phyloP scores from a whole-genome alignment of 352 stramenopile species.

The Peronospora destructor region DNA sequence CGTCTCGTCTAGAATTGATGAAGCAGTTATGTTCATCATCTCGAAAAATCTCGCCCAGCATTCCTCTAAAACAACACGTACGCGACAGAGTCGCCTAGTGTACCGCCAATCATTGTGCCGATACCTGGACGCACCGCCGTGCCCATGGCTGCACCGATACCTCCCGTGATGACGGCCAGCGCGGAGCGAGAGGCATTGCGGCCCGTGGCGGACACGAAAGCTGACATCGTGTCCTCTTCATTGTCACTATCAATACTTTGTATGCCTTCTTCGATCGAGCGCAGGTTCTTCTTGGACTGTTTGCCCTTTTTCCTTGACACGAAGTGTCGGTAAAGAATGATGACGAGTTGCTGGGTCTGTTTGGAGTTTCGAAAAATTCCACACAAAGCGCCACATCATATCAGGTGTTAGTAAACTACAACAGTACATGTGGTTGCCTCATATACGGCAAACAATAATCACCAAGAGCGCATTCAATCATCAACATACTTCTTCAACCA shows the following conservation, averaged over 20 bases:
- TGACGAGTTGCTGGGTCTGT: slow-evolving; percentile 59
- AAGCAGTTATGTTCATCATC: slow-evolving; percentile 14
- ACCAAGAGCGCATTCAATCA: not conserved
- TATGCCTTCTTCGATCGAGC: slow-evolving; percentile 26
- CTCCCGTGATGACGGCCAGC: slow-evolving; percentile 60
- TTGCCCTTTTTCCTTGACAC: slow-evolving; percentile 32
- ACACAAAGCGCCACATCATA: slow-evolving; percentile 2
- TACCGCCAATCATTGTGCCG: slow-evolving; percentile 72
- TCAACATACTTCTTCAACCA: slow-evolving; percentile 67
- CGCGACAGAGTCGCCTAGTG: slow-evolving; percentile 68
- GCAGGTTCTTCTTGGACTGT: slow-evolving; percentile 35
- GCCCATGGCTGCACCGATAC: slow-evolving; percentile 58
- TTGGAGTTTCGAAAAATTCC: slow-evolving; percentile 2
- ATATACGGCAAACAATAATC: not conserved
- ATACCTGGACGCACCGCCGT: slow-evolving; percentile 66
- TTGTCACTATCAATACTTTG: slow-evolving; percentile 33
- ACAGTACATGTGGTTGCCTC: not conserved
- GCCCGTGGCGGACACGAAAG: slow-evolving; percentile 45
- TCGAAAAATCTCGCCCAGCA: slow-evolving; percentile 1
- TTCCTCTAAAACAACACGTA: slow-evolving; percentile 57
- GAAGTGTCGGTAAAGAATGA: slow-evolving; percentile 68
- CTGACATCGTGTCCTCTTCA: slow-evolving; percentile 23
- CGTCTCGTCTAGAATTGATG: slow-evolving; percentile 4
- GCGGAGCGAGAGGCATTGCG: slow-evolving; percentile 60
- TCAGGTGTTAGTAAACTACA: not conserved